Base-by-base conservation (phyloP, 1,284 basidiomycete species). In the Golubevia pallescens region DNA sequence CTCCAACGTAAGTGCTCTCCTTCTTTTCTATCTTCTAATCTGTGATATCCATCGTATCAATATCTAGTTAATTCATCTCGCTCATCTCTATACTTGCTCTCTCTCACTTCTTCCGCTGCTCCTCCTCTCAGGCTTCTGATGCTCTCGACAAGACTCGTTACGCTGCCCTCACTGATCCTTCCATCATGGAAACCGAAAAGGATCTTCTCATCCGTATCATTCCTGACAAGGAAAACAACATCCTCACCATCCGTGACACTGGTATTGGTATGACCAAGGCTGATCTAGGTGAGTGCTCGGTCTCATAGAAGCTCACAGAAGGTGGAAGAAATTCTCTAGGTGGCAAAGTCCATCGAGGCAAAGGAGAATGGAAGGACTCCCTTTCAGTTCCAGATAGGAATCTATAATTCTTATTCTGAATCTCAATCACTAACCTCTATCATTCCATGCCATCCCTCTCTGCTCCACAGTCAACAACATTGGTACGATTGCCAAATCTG, bases 191-290 rank as follows among this genome's bases (percentile, higher is more conserved):
- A 64, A 66, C 78, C 20, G 82, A 77, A 60, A 80, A 80, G 74
- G 82, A 85, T 58, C 75, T 82, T 57, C 83, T 77, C 78, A 85
- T 85, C 68, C 79, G 82, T 60, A 84, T 85, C 71, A 85, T 81
- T n/a, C 81, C 82, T 14, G 92, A 98, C 90, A 95, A 95, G 89
- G 95, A 97, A 88, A 93, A 93, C 89, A 97, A 96, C 87, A 87
- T 92, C 69, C 91, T 99, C 69, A 89, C 90, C 86, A 92, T 99
- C 87, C 93, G 94, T 71, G 96, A 99, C 87, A 93, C 94, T 69
- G 97, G 97, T 92, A 90, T 99, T 77, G 96, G 97, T 87, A 97
- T 97, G 94, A 97, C 94, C 89, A 97, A 97, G 90, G 94, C 94
- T 70, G 93, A 95, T 88, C 90, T 95, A 85, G 34, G 34, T 38